Evolutionary conservation across 2,329 filamentous ascomycete genomes (phyloP), one percentile per base, ranked within the genome.

Genomic region (Monilinia laxa): DNA sequence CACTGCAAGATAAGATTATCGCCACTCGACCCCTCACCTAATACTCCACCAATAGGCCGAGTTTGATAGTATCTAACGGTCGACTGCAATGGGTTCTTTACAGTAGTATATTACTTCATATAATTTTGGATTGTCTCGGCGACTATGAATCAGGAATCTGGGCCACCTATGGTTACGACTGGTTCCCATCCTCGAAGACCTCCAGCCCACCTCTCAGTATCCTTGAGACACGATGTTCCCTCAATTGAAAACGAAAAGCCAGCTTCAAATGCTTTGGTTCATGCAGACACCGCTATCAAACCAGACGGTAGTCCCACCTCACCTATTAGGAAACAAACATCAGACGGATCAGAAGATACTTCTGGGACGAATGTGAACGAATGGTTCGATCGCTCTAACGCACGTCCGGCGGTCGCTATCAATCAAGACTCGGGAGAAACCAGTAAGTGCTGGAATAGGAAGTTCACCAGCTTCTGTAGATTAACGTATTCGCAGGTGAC

Each of bases 321-420:
- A 6, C 57, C 65, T 55, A n/a, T 64, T 0, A 62, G 5, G n/a
- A 64, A 65, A 35, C 66, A 67, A 42, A 47, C 18, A 35, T 70
- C 69, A 16, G 69, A 74, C 45, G 67, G 72, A 20, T 69, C 70
- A 31, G 67, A 45, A 12, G 71, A 68, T 35, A 69, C 67, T 9
- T 18, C 28, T 18, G 64, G 53, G 14, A 58, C 57, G 28, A 70
- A 71, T 31, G 67, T 63, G 25, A 58, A 72, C 25, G 71, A 65
- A 38, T 76, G 74, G 74, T 75, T 76, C 47, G 67, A 75, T 53
- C 57, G 62, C 25, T 69, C 68, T 2, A 75, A 75, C 56, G 69
- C 68, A n/a, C 68, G 68, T 35, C 72, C 72, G 5, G 62, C 54
- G 18, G 53, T 62, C n/a, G 65, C 63, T 18, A 45, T 64, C 4